Conservation (phyloP, 768 basidiomycete genomes). For the Kondoa subrosea region DNA sequence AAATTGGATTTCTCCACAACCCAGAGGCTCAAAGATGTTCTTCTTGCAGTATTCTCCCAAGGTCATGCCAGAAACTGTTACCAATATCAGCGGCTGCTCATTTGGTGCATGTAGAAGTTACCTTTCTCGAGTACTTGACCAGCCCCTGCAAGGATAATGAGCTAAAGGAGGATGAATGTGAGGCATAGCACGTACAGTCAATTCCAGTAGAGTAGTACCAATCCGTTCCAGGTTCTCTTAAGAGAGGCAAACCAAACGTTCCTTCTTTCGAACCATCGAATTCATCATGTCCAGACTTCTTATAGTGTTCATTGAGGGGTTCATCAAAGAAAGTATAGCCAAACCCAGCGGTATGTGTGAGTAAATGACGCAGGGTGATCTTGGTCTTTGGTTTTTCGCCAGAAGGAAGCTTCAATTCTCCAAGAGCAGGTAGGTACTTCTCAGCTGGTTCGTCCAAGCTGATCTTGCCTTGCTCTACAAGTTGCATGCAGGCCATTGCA, state of each 20-base stretch:
- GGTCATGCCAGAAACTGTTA: slow-evolving; percentile 15
- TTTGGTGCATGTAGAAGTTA: too few species aligned
- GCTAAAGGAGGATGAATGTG: not conserved
- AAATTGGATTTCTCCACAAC: slow-evolving; percentile 17
- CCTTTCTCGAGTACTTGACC: not conserved
- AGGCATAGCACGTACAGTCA: not conserved
- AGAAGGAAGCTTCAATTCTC: slow-evolving; percentile 7
- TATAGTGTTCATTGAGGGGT: slow-evolving; percentile 4
- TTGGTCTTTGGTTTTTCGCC: slow-evolving; percentile 15
- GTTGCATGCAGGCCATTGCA: slow-evolving; percentile 17
- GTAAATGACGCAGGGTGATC: slow-evolving; percentile 19
- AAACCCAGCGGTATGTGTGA: slow-evolving; percentile 19
- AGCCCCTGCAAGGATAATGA: not conserved
- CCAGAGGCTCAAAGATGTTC: slow-evolving; percentile 19
- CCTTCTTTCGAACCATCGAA: slow-evolving; percentile 9
- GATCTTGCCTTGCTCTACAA: slow-evolving; percentile 16
- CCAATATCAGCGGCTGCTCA: not conserved
- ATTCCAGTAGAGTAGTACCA: slow-evolving; percentile 12
- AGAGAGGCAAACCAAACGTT: slow-evolving; percentile 2
- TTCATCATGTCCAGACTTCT: slow-evolving; percentile 3
- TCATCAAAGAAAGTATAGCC: slow-evolving; percentile 16
- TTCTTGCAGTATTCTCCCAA: slow-evolving; percentile 13
- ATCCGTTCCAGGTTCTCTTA: slow-evolving; percentile 13
- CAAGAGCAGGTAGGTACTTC: slow-evolving; percentile 12
- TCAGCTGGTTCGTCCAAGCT: slow-evolving; percentile 19